phyloP scores from a whole-genome alignment of 2,329 filamentous ascomycete genomes.

The Verticillium klebahnii region DNA sequence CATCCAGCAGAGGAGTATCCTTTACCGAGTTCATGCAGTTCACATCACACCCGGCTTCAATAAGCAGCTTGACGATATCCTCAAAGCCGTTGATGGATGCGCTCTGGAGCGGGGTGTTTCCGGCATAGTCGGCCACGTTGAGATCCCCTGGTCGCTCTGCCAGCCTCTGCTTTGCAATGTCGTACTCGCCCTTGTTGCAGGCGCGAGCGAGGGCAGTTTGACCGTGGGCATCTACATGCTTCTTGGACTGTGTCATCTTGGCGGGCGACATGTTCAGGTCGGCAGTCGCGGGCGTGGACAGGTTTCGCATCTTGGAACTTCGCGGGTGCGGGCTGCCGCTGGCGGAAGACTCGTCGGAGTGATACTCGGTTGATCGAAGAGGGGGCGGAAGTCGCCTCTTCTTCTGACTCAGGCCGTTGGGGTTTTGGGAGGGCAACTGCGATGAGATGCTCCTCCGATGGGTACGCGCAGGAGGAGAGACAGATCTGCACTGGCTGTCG shows the following conservation, averaged over 20 bases:
- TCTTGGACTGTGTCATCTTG: constrained; percentile 70
- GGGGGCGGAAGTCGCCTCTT: constrained; percentile 59
- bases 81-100: constrained; percentile 82
- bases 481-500: constrained; percentile 39
- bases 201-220: constrained; percentile 87
- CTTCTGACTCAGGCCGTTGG: constrained; percentile 53
- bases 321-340: constrained; percentile 57
- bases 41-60: constrained; percentile 78
- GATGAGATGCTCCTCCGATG: constrained; percentile 63
- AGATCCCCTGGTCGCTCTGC: constrained; percentile 80
- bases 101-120: constrained; percentile 94
- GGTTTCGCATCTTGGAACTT: constrained; percentile 51
- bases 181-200: constrained; percentile 79
- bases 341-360: constrained; percentile 62
- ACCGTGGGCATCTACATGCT: constrained; percentile 87
- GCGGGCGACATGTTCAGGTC: constrained; percentile 61
- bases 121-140: constrained; percentile 86
- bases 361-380: constrained; percentile 58
- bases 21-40: constrained; percentile 77
- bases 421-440: constrained; percentile 51
- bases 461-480: constrained; percentile 52
- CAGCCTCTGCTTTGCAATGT: constrained; percentile 69
- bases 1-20: constrained; percentile 92
- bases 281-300: constrained; percentile 51
- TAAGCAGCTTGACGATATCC: constrained; percentile 81